A percentile compares a stretch with the other conserved stretches of the same genome.
Conservation (phyloP, 164 flowering plant genomes). For the Tetracentron sinense region DNA sequence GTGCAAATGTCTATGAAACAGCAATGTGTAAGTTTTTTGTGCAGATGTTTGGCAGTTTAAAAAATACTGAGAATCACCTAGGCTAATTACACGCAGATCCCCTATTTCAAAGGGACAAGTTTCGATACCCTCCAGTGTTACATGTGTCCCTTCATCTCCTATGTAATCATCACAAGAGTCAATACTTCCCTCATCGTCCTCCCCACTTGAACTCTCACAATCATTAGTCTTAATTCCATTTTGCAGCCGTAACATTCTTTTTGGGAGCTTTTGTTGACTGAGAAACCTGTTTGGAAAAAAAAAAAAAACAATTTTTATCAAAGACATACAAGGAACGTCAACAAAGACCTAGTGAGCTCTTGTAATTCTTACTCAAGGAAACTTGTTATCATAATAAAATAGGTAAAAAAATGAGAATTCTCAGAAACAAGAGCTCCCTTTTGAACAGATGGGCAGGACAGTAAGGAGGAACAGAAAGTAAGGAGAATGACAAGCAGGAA, state of each 20-base stretch:
- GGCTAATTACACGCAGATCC: slow-evolving; percentile 52
- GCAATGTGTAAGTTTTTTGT: background rate
- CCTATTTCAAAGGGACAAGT: slow-evolving; percentile 46
- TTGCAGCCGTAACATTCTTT: slow-evolving; percentile 54
- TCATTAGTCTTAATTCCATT: slow-evolving; percentile 30
- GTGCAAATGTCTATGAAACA: no score
- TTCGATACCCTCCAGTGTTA: slow-evolving; percentile 14
- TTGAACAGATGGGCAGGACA: background rate
- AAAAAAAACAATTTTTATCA: background rate
- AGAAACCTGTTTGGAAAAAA: slow-evolving; percentile 53
- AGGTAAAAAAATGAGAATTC: background rate
- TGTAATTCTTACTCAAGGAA: background rate
- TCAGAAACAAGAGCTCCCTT: background rate
- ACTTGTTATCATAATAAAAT: background rate
- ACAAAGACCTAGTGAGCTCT: background rate
- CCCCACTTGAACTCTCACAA: slow-evolving; percentile 36
- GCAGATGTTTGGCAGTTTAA: background rate
- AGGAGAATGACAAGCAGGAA: background rate
- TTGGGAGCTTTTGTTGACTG: slow-evolving; percentile 65
- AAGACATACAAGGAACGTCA: background rate
- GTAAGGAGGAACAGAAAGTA: background rate
- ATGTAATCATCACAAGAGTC: slow-evolving; percentile 38
- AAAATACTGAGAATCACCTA: slow-evolving; percentile 40
- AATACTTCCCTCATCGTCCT: slow-evolving; percentile 35
- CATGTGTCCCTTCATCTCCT: slow-evolving; percentile 21